Percentiles rank a stretch among this genome's conserved stretches.
Conservation (phyloP, 225 moss, liverwort and hornwort species). For the Lunularia cruciata region DNA sequence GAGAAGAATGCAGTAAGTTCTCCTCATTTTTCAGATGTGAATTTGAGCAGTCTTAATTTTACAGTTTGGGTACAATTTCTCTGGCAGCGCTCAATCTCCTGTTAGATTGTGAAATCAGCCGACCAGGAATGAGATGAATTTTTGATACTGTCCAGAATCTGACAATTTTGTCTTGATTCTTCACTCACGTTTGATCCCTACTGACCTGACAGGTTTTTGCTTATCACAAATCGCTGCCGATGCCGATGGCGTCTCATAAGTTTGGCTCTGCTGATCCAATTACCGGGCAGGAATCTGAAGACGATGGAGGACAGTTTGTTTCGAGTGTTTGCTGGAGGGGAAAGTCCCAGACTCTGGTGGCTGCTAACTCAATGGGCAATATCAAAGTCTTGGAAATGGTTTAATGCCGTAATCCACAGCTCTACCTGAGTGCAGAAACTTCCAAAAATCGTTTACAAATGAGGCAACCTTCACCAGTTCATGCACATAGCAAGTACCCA, state of each 20-base stretch:
- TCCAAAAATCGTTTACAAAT: neutral
- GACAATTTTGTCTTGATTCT: no score
- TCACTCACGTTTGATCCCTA: no score
- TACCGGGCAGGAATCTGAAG: conserved; percentile 91
- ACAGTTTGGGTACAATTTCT: no score
- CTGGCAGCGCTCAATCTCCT: no score
- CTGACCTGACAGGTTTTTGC: conserved; percentile 65
- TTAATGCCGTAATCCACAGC: conserved; percentile 17
- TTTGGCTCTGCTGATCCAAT: conserved; percentile 94
- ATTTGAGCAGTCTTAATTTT: no score
- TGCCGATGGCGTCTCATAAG: conserved; percentile 97
- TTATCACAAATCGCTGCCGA: conserved; percentile 95
- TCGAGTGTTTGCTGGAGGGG: conserved; percentile 99
- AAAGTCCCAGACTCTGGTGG: conserved; percentile 91
- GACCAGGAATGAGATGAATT: no score
- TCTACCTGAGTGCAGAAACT: conserved; percentile 1
- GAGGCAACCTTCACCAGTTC: conserved; percentile 1
- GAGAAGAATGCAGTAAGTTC: conserved; percentile 84
- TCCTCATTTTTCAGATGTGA: no score
- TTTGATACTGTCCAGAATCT: no score
- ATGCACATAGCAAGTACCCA: conserved; percentile 5
- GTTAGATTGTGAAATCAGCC: no score
- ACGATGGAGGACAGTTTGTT: conserved; percentile 93
- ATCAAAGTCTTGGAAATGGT: conserved; percentile 99
- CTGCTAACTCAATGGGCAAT: conserved; percentile 98